phyloP scores from a whole-genome alignment of 768 basidiomycete species.

The Mycena alexandri region DNA sequence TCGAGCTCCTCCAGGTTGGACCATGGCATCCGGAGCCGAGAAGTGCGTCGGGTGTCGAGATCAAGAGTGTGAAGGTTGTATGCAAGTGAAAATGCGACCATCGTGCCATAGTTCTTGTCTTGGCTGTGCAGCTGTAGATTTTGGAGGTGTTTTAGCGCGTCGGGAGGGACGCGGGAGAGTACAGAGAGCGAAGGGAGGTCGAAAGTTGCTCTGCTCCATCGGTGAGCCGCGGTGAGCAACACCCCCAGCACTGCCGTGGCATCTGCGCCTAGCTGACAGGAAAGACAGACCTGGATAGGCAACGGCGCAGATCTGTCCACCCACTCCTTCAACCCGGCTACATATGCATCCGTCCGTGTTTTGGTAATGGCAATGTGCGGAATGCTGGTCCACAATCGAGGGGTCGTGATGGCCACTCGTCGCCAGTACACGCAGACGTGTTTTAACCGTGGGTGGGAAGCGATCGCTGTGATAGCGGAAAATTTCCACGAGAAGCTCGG shows the following conservation, averaged over 20 bases:
- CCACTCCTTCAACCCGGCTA: conserved; percentile 6
- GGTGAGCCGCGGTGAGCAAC: not conserved
- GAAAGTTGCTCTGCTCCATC: conserved; percentile 5
- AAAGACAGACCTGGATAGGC: not conserved
- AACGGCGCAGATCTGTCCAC: conserved; percentile 25
- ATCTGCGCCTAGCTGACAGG: not conserved
- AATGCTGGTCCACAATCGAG: conserved; percentile 10
- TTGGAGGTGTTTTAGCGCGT: not conserved
- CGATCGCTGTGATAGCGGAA: not conserved
- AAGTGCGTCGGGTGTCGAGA: not conserved
- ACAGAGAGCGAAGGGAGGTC: not conserved
- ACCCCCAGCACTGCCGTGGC: conserved; percentile 6
- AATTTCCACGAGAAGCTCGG: conserved; percentile 25
- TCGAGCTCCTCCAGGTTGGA: conserved; percentile 13
- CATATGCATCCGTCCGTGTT: not conserved
- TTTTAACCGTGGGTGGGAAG: not conserved
- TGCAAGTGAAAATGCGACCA: not conserved
- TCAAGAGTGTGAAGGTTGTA: not conserved
- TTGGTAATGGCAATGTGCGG: not conserved
- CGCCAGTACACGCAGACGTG: conserved; percentile 29
- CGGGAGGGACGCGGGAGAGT: not conserved
- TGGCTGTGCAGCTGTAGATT: not conserved
- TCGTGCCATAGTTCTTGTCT: not conserved
- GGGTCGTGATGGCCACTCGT: conserved; percentile 20
- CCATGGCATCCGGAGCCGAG: conserved; percentile 17